A percentile compares a stretch with the other conserved stretches of the same genome.
Evolutionary conservation across 257 asterid genomes (phyloP).

Genomic region (Mentha longifolia): DNA sequence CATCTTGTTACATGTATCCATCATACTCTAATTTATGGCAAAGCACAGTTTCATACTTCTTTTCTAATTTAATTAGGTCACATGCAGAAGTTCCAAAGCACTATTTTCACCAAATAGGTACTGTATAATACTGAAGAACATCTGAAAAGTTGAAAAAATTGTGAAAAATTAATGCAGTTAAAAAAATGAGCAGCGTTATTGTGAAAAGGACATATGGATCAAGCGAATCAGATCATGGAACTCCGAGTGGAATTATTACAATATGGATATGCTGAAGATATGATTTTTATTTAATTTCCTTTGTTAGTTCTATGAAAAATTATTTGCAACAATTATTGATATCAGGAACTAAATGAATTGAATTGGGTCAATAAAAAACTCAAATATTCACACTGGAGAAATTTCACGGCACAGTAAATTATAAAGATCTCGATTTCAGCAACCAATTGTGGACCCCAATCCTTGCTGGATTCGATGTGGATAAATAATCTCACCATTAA

Average conservation of each 20-base stretch:
- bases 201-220: too few species aligned
- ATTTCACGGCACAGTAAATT: not conserved
- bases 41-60: not conserved
- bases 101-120: not conserved
- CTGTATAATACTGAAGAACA: not conserved
- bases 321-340: not conserved
- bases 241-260: too few species aligned
- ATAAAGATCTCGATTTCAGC: slow-evolving; percentile 28
- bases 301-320: too few species aligned
- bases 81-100: not conserved
- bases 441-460: slow-evolving; percentile 28
- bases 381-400: not conserved
- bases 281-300: too few species aligned
- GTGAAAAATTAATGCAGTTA: not conserved
- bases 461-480: slow-evolving; percentile 34
- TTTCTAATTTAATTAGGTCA: not conserved
- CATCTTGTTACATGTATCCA: slow-evolving; percentile 16
- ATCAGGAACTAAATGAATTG: not conserved
- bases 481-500: slow-evolving; percentile 4
- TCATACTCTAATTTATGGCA: not conserved
- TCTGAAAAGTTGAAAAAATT: not conserved
- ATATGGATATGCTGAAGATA: too few species aligned
- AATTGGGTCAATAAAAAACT: not conserved
- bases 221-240: too few species aligned
- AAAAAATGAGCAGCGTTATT: too few species aligned